A percentile compares a stretch with the other conserved stretches of the same genome.
Conservation (phyloP, 139 green algal genomes). For the Trebouxia sp. region DNA sequence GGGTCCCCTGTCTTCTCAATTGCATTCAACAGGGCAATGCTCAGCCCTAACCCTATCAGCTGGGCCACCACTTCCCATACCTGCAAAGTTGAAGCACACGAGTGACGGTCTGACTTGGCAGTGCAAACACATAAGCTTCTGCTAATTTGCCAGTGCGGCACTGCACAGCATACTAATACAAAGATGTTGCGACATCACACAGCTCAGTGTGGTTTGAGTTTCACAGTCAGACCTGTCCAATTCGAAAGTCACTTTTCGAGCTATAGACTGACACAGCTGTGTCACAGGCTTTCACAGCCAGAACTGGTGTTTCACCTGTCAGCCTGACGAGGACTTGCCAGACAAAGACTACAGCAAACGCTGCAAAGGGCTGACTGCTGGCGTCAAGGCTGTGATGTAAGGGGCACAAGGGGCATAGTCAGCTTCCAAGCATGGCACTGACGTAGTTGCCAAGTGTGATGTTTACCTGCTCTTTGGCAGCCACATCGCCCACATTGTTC, state of each 20-base stretch:
- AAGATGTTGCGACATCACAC: background rate
- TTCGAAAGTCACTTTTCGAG: too few species aligned
- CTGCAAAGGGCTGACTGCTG: background rate
- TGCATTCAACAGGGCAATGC: conserved; percentile 62
- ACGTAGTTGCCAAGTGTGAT: background rate
- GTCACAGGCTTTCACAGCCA: too few species aligned
- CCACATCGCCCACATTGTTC: conserved; percentile 86
- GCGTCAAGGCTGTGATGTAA: background rate
- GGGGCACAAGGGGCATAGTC: too few species aligned
- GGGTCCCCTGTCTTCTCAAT: conserved; percentile 42
- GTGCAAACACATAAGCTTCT: too few species aligned
- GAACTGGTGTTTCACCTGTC: too few species aligned
- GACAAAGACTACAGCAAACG: too few species aligned
- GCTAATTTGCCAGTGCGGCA: background rate
- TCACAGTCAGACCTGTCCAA: too few species aligned
- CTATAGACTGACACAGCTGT: too few species aligned
- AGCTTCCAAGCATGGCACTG: background rate
- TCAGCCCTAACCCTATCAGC: conserved; percentile 67
- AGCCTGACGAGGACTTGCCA: too few species aligned
- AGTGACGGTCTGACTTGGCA: background rate
- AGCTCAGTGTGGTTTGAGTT: background rate
- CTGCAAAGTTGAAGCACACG: background rate
- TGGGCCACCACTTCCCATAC: conserved; percentile 73
- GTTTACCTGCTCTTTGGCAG: conserved; percentile 86
- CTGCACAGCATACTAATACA: background rate